phyloP scores from a whole-genome alignment of 495 filamentous ascomycete genomes.

The Copromyces sp. region DNA sequence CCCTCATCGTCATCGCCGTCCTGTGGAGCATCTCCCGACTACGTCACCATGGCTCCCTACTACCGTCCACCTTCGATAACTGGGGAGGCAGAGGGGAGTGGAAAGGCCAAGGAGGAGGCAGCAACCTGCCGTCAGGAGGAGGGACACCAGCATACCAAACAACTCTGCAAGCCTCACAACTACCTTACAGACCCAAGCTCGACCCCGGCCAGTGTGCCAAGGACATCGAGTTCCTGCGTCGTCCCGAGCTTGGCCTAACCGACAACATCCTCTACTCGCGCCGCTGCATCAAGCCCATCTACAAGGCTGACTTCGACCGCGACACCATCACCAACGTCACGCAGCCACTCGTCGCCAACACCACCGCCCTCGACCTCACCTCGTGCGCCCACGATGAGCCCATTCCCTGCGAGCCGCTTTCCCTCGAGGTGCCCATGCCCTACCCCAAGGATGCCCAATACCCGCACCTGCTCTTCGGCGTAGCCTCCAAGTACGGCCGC shows the following conservation, averaged over 20 bases:
- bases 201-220: conserved; percentile 6
- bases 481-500: conserved; percentile 47
- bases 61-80: conserved; percentile 1
- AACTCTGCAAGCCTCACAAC: not conserved
- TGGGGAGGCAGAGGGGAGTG: not conserved
- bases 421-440: conserved; percentile 22
- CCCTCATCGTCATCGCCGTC: conserved; percentile 9
- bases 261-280: conserved; percentile 29
- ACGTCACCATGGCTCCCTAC: conserved; percentile 4
- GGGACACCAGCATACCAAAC: not conserved
- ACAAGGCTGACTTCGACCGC: conserved; percentile 13
- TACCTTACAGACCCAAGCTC: conserved; percentile 1
- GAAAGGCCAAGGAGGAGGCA: not conserved
- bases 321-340: conserved; percentile 23
- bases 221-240: conserved; percentile 18
- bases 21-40: conserved; percentile 13
- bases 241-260: conserved; percentile 20
- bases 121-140: not conserved
- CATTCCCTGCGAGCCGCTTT: conserved; percentile 19
- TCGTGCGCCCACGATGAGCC: conserved; percentile 14
- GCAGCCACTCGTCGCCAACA: conserved; percentile 19
- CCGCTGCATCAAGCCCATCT: conserved; percentile 26
- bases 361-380: conserved; percentile 22
- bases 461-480: conserved; percentile 39
- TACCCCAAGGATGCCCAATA: conserved; percentile 18